Conservation (phyloP, 768 basidiomycete species). For the Leccinellum rugosiceps region DNA sequence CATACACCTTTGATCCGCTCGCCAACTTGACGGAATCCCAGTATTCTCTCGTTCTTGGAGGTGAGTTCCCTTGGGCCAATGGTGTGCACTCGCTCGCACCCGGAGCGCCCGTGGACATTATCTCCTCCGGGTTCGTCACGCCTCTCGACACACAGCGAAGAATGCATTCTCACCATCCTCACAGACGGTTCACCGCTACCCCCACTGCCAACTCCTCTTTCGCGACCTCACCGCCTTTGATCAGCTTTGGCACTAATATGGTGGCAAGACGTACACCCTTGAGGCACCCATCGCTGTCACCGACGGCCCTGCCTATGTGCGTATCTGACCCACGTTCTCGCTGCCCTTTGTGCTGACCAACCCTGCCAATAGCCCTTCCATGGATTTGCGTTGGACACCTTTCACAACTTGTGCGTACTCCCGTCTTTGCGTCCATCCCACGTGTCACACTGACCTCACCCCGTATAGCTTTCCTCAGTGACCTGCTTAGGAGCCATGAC, state of each 20-base stretch:
- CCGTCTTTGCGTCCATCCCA: too few relatives aligned
- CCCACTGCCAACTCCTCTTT: too few relatives aligned
- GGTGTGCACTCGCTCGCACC: too few relatives aligned
- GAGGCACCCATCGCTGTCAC: constrained; percentile 38
- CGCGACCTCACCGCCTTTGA: constrained; percentile 52
- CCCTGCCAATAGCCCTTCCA: constrained; percentile 31
- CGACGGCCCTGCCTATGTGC: constrained; percentile 48
- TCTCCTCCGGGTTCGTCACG: too few relatives aligned
- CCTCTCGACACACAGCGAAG: too few relatives aligned
- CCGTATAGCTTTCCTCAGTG: constrained; percentile 35
- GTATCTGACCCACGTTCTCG: neutral
- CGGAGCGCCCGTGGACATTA: too few relatives aligned
- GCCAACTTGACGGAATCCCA: too few relatives aligned
- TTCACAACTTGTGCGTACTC: constrained; percentile 40
- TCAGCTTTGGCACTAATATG: constrained; percentile 50
- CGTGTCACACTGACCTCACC: neutral
- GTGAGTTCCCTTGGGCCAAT: too few relatives aligned
- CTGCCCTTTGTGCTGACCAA: neutral
- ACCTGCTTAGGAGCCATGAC: constrained; percentile 44
- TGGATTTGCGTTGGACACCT: constrained; percentile 44
- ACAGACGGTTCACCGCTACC: too few relatives aligned
- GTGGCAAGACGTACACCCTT: constrained; percentile 35
- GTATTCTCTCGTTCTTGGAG: too few relatives aligned
- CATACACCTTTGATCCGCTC: too few relatives aligned
- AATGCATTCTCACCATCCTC: too few relatives aligned